A percentile compares a stretch with the other conserved stretches of the same genome.
These are phyloP conservation scores for Phaseolus lunatus DNA, from an alignment of 306 rosid species.

Conservation along the genomic window DNA sequence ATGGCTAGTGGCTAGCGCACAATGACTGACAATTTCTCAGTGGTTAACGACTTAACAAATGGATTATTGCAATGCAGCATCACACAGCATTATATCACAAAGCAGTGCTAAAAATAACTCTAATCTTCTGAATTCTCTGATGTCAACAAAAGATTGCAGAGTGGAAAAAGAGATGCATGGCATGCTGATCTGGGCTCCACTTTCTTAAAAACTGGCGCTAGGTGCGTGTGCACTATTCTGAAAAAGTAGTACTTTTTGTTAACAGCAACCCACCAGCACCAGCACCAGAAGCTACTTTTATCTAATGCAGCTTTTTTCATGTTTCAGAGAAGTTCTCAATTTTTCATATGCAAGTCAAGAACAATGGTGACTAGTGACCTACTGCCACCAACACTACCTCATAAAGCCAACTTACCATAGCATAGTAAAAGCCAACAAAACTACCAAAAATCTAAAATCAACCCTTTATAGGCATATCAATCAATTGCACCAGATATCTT, in stretches of 20 bases:
- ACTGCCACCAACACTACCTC: slow-evolving; percentile 35
- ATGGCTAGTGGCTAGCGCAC: slow-evolving; percentile 19
- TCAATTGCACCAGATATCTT: slow-evolving; percentile 11
- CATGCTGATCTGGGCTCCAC: slow-evolving; percentile 43
- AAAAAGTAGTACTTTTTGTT: slow-evolving; percentile 33
- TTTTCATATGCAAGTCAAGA: slow-evolving; percentile 31
- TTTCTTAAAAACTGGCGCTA: slow-evolving; percentile 30
- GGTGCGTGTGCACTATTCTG: slow-evolving; percentile 41
- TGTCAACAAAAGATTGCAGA: slow-evolving; percentile 41
- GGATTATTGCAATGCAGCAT: slow-evolving; percentile 31
- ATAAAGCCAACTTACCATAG: slow-evolving; percentile 28
- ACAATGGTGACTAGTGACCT: slow-evolving; percentile 37
- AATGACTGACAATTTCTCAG: slow-evolving; percentile 26
- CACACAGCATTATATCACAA: slow-evolving; percentile 34
- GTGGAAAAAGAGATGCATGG: slow-evolving; percentile 35
- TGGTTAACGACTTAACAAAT: slow-evolving; percentile 35
- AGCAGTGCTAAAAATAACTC: slow-evolving; percentile 18
- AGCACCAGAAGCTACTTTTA: slow-evolving; percentile 39
- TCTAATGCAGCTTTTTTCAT: slow-evolving; percentile 40
- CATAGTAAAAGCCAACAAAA: slow-evolving; percentile 37
- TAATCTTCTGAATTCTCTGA: slow-evolving; percentile 26
- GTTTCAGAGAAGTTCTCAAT: slow-evolving; percentile 20
- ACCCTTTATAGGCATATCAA: slow-evolving; percentile 30
- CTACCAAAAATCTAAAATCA: slow-evolving; percentile 39
- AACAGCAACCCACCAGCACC: slow-evolving; percentile 32